phyloP scores from a whole-genome alignment of 768 basidiomycete species.

The Tricholomella constricta region DNA sequence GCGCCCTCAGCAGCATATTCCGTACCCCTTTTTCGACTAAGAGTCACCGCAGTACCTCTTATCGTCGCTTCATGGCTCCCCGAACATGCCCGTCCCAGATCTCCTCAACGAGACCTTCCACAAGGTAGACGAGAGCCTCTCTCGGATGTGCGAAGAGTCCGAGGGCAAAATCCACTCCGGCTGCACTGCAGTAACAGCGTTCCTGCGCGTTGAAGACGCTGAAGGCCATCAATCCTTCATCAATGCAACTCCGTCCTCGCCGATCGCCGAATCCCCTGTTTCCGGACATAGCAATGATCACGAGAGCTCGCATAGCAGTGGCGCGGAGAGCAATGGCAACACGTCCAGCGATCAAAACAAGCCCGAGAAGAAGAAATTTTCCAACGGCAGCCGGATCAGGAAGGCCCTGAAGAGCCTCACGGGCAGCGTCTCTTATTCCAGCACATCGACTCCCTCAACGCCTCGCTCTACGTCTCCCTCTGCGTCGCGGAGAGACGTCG shows the following conservation, averaged over 20 bases:
- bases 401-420: slow-evolving; percentile 55
- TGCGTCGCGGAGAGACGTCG: slow-evolving; percentile 27
- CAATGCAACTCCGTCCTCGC: slow-evolving; percentile 30
- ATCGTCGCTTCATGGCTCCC: slow-evolving; percentile 61
- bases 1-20: slow-evolving; percentile 19
- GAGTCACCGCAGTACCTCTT: slow-evolving; percentile 49
- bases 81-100: slow-evolving; percentile 72
- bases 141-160: slow-evolving; percentile 81
- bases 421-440: slow-evolving; percentile 39
- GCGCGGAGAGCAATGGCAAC: slow-evolving; percentile 42
- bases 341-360: slow-evolving; percentile 29
- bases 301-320: slow-evolving; percentile 46
- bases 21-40: neutral
- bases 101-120: slow-evolving; percentile 94
- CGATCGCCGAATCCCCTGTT: slow-evolving; percentile 34
- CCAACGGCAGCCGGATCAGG: slow-evolving; percentile 51
- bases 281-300: slow-evolving; percentile 34
- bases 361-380: slow-evolving; percentile 40
- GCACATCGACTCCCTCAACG: slow-evolving; percentile 31
- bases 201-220: slow-evolving; percentile 87
- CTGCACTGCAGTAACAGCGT: slow-evolving; percentile 95
- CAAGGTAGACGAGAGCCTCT: slow-evolving; percentile 82
- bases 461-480: slow-evolving; percentile 38
- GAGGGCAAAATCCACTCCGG: slow-evolving; percentile 95
- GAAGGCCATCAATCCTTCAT: slow-evolving; percentile 74